These are phyloP conservation scores for Colletotrichum sansevieriae DNA, from an alignment of 2,329 filamentous ascomycete genomes.

Conservation along the genomic window DNA sequence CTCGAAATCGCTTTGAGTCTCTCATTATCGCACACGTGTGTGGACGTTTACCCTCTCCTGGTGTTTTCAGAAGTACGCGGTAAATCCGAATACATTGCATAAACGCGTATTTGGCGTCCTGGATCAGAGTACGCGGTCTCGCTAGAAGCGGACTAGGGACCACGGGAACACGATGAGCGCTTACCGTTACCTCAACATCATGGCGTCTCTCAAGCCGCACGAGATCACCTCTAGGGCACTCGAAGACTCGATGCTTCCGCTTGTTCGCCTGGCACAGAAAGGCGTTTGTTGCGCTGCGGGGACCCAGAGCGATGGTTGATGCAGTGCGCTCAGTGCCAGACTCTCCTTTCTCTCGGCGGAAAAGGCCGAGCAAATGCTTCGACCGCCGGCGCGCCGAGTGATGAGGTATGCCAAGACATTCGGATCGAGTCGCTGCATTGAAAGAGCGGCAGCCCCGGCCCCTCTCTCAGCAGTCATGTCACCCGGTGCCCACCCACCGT, in stretches of 20 bases:
- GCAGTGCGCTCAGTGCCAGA: not conserved
- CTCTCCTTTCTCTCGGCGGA: not conserved
- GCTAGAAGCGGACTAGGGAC: not conserved
- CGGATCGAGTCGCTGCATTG: constrained; percentile 6
- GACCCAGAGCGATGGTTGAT: not conserved
- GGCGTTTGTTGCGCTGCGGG: not conserved
- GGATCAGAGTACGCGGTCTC: not conserved
- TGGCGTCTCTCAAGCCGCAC: not conserved
- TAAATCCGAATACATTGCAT: constrained; percentile 7
- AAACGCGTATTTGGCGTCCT: constrained; percentile 8
- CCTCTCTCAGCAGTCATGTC: constrained; percentile 11
- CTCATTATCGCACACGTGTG: too few relatives aligned
- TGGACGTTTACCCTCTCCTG: too few relatives aligned
- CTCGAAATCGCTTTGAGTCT: too few relatives aligned
- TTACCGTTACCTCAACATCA: not conserved
- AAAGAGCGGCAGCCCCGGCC: constrained; percentile 27
- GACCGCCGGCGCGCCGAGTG: constrained; percentile 6
- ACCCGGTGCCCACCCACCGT: constrained; percentile 4
- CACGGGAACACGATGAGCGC: not conserved
- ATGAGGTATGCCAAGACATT: constrained; percentile 37
- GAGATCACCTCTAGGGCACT: not conserved
- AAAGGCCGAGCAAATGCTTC: constrained; percentile 14
- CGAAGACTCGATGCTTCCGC: too few relatives aligned
- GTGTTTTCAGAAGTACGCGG: constrained; percentile 9
- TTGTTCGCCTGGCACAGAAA: too few relatives aligned